Percentiles rank a stretch among this genome's conserved stretches.
These are phyloP conservation scores for Helminthosporium solani DNA, from an alignment of 2,329 filamentous ascomycete genomes.

Conservation along the genomic window DNA sequence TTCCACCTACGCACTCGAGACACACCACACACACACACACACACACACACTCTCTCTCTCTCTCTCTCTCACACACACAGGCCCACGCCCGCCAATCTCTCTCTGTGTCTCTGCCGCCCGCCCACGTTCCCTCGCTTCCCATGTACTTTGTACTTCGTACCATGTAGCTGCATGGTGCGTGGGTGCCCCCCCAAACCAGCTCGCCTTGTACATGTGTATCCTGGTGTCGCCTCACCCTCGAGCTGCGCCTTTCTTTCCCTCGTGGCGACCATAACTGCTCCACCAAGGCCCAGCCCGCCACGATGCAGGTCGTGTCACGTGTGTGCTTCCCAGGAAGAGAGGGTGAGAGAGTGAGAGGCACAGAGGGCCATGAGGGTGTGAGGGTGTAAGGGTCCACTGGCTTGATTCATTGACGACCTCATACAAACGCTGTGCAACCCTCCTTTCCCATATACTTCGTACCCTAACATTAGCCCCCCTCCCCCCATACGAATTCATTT, in stretches of 20 bases:
- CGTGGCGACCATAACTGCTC: constrained; percentile 36
- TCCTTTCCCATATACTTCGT: no score
- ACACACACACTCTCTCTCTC: constrained; percentile 15
- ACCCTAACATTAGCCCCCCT: constrained; percentile 34
- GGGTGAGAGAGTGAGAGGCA: no score
- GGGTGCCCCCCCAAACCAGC: no score
- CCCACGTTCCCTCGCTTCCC: constrained; percentile 33
- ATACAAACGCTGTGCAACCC: constrained; percentile 37
- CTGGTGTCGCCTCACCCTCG: constrained; percentile 19
- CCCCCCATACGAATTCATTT: constrained; percentile 23
- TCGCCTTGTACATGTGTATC: constrained; percentile 18
- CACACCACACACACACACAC: neutral
- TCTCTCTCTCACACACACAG: constrained; percentile 29
- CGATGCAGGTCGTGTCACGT: constrained; percentile 42
- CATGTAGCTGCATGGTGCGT: no score
- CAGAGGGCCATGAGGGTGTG: no score
- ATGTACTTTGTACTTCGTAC: no score
- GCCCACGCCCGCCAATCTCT: constrained; percentile 22
- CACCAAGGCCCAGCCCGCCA: constrained; percentile 29
- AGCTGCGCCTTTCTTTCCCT: constrained; percentile 37
- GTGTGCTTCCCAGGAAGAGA: no score
- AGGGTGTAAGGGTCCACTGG: no score
- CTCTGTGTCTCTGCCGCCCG: constrained; percentile 18
- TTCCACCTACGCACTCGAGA: constrained; percentile 21
- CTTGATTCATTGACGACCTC: constrained; percentile 33